phyloP scores from a whole-genome alignment of 2,329 filamentous ascomycete species.

The Fusarium sarcochroum region DNA sequence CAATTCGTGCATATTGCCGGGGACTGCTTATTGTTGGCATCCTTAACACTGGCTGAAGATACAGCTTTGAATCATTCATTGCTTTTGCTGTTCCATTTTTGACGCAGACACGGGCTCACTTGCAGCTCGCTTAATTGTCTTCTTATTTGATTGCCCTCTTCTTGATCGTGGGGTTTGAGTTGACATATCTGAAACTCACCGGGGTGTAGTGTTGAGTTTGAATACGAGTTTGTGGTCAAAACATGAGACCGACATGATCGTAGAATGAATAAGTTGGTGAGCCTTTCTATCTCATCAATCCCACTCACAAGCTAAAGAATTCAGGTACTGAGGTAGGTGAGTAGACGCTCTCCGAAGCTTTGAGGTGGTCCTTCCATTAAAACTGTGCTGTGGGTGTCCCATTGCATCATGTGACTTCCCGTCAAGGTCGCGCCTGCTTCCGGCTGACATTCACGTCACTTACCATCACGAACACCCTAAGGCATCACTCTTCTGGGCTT shows the following conservation, averaged over 20 bases:
- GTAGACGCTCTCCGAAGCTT: neutral
- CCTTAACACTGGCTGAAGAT: conserved; percentile 13
- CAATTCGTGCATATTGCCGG: neutral
- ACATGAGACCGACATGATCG: neutral
- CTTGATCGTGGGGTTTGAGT: neutral
- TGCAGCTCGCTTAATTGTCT: neutral
- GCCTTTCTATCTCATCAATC: too few species aligned
- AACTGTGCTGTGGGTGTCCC: neutral
- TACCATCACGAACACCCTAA: conserved; percentile 31
- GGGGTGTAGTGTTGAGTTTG: too few species aligned
- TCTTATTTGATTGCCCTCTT: neutral
- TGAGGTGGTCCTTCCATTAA: neutral
- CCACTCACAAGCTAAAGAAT: too few species aligned
- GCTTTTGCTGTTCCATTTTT: neutral
- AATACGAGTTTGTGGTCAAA: neutral
- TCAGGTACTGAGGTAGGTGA: too few species aligned
- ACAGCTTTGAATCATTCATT: neutral
- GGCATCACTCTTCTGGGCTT: conserved; percentile 5
- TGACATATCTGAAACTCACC: neutral
- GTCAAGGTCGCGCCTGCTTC: conserved; percentile 46
- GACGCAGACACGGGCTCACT: neutral
- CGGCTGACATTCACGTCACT: conserved; percentile 49
- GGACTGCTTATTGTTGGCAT: conserved; percentile 11
- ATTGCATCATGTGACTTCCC: conserved; percentile 51
- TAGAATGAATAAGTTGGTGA: too few species aligned